phyloP scores from a whole-genome alignment of 352 stramenopile species.

The Phytophthora litchii region DNA sequence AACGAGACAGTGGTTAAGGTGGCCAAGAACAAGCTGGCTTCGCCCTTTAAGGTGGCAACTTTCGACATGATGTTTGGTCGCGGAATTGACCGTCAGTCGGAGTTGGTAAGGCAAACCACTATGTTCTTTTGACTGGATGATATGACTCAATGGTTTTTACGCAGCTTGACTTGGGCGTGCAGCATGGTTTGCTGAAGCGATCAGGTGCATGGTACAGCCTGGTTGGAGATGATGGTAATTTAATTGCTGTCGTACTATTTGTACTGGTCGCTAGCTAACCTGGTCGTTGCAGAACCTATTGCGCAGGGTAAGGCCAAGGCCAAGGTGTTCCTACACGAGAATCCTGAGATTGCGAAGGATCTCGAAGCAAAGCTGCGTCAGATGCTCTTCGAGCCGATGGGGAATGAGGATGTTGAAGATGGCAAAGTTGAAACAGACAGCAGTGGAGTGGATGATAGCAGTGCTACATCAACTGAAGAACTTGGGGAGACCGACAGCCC shows the following conservation, averaged over 20 bases:
- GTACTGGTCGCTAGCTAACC: background rate
- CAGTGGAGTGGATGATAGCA: constrained; percentile 16
- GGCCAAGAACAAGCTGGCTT: constrained; percentile 98
- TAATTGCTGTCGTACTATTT: background rate
- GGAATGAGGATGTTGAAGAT: constrained; percentile 10
- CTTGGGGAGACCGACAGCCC: constrained; percentile 10
- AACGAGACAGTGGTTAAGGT: constrained; percentile 99
- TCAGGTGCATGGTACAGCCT: constrained; percentile 84
- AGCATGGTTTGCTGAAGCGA: constrained; percentile 77
- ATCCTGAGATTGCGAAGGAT: constrained; percentile 69
- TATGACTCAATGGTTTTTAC: constrained; percentile 1
- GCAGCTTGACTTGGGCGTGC: constrained; percentile 77
- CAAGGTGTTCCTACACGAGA: constrained; percentile 80
- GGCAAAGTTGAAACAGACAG: constrained; percentile 3
- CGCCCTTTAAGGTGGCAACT: constrained; percentile 94
- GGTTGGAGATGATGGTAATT: constrained; percentile 61
- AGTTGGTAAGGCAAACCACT: constrained; percentile 53
- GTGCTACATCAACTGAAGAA: constrained; percentile 4
- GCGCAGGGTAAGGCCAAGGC: constrained; percentile 85
- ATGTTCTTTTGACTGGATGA: background rate
- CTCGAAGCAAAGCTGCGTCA: constrained; percentile 77
- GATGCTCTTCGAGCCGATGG: constrained; percentile 55
- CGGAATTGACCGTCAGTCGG: constrained; percentile 93
- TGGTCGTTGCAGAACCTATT: constrained; percentile 64
- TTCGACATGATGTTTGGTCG: constrained; percentile 98